A percentile compares a stretch with the other conserved stretches of the same genome.
These are phyloP conservation scores for Vaucheria bursata DNA, from an alignment of 352 stramenopile genomes.

Conservation along the genomic window DNA sequence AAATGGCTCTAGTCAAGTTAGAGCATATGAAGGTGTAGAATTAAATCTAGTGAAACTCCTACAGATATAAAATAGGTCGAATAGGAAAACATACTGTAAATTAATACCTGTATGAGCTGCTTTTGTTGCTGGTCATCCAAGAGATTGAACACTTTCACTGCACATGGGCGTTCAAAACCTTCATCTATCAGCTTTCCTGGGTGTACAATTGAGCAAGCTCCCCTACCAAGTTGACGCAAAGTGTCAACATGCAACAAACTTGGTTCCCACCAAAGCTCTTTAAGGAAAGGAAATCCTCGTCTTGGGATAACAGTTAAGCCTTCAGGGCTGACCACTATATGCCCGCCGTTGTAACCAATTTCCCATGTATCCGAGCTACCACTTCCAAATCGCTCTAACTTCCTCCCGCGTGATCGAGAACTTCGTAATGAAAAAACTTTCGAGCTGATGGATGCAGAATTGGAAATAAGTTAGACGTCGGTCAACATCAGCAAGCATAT, in stretches of 20 bases:
- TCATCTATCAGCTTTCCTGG: conserved; percentile 17
- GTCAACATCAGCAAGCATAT: no score
- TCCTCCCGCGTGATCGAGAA: background rate
- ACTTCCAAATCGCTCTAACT: background rate
- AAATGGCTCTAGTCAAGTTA: background rate
- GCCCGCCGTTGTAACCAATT: conserved; percentile 1
- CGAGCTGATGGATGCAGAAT: no score
- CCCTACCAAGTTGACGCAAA: conserved; percentile 13
- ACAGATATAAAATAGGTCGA: background rate
- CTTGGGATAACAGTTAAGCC: background rate
- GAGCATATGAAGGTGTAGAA: no score
- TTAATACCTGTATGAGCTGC: conserved; percentile 23
- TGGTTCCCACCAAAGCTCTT: background rate
- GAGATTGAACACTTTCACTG: conserved; percentile 37
- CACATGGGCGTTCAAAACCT: background rate
- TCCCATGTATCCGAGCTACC: background rate
- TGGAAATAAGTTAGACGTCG: no score
- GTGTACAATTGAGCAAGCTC: conserved; percentile 35
- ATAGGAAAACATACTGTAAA: background rate
- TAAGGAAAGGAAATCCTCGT: background rate
- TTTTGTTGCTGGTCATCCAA: conserved; percentile 27
- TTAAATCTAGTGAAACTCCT: no score
- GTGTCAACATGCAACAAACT: conserved; percentile 22
- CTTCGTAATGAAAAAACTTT: background rate
- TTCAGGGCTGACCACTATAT: background rate